Evolutionary conservation across 164 flowering plant genomes (phyloP).

Genomic region (Dillenia suffruticosa): DNA sequence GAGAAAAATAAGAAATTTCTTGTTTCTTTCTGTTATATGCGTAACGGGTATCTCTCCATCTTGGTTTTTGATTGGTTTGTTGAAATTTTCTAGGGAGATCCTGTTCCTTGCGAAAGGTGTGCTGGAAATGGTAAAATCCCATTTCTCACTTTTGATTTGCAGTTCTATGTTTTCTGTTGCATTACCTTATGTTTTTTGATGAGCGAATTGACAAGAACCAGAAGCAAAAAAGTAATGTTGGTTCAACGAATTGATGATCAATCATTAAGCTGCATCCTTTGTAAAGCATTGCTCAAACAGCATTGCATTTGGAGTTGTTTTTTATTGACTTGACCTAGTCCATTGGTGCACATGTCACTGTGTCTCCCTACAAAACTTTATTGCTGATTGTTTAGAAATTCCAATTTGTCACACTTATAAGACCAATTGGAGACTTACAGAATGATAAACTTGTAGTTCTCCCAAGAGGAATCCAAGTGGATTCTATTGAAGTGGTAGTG

Average conservation of each 20-base stretch:
- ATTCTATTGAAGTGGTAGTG: no score
- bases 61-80: not conserved
- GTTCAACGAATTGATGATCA: not conserved
- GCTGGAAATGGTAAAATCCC: conserved; percentile 75
- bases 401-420: no score
- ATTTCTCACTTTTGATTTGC: not conserved
- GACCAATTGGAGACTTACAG: no score
- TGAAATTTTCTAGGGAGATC: conserved; percentile 70
- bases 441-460: no score
- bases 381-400: no score
- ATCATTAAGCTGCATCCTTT: no score
- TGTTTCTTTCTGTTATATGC: not conserved
- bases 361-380: no score
- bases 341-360: no score
- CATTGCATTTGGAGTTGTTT: no score
- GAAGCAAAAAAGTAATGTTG: not conserved
- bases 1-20: not conserved
- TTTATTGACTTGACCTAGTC: no score
- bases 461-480: no score
- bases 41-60: not conserved
- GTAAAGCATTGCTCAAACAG: no score
- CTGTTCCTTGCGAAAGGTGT: conserved; percentile 84
- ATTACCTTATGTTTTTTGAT: not conserved
- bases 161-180: not conserved
- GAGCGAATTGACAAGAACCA: not conserved